Evolutionary conservation across 805 yeast species (phyloP).

Genomic region (Wickerhamomyces bovis): DNA sequence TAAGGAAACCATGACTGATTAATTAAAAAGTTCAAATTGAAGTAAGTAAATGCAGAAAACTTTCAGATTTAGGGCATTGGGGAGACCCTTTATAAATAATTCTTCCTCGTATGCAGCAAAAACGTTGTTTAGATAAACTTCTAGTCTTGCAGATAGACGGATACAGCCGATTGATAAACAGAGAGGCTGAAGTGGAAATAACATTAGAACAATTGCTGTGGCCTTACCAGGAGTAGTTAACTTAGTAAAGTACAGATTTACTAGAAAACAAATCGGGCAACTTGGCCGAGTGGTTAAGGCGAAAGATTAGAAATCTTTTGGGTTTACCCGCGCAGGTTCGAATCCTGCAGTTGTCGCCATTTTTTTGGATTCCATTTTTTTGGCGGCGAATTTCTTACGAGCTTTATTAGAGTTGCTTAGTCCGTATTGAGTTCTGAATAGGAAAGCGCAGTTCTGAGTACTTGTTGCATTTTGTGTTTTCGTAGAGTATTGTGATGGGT

Average conservation of each 20-base stretch:
- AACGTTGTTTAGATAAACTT: not conserved
- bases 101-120: not conserved
- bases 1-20: not conserved
- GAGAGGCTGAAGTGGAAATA: too few species aligned
- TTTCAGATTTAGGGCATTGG: not conserved
- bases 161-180: not conserved
- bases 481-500: too few species aligned
- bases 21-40: too few species aligned
- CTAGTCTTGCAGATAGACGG: not conserved
- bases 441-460: too few species aligned
- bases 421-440: too few species aligned
- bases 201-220: too few species aligned
- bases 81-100: not conserved
- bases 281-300: conserved; percentile 67
- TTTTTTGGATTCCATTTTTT: conserved; percentile 8
- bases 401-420: too few species aligned
- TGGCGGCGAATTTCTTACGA: too few species aligned
- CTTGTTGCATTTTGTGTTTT: too few species aligned
- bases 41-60: too few species aligned
- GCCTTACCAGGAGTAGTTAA: not conserved
- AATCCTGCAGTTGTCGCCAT: conserved; percentile 66
- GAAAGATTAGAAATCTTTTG: conserved; percentile 57
- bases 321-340: conserved; percentile 63
- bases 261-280: conserved; percentile 23
- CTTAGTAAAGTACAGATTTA: too few species aligned